phyloP scores from a whole-genome alignment of 129 eudicot species.

The Smallanthus sonchifolius region DNA sequence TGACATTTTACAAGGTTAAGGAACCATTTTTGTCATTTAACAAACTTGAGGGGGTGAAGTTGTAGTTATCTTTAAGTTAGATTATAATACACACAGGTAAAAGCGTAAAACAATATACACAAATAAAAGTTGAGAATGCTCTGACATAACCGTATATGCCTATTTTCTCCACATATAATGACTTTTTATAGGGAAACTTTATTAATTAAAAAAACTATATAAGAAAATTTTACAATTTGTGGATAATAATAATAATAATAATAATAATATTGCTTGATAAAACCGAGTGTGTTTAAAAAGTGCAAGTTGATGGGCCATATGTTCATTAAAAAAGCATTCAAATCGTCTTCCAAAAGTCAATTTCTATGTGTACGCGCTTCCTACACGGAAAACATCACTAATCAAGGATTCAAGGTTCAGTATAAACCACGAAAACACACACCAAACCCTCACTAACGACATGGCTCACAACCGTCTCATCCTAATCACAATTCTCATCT shows the following conservation, averaged over 20 bases:
- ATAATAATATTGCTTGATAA: neutral
- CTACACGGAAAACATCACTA: constrained; percentile 9
- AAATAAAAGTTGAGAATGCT: no score
- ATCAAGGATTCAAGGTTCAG: neutral
- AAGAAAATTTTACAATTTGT: no score
- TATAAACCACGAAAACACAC: constrained; percentile 11
- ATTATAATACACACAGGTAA: no score
- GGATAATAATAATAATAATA: neutral
- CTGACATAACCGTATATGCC: no score
- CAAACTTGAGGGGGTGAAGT: no score
- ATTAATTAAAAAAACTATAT: no score
- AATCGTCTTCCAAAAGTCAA: constrained; percentile 17
- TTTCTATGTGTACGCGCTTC: constrained; percentile 11
- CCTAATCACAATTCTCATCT: constrained; percentile 17
- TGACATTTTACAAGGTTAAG: no score
- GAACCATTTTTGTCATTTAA: no score
- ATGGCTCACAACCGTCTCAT: constrained; percentile 16
- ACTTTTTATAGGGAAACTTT: no score
- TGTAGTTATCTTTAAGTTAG: no score
- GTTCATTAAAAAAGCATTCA: neutral
- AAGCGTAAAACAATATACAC: no score
- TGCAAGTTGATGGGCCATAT: constrained; percentile 18
- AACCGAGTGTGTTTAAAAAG: neutral
- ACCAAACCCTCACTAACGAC: neutral
- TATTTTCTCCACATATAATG: no score